Percentiles rank a stretch among this genome's conserved stretches.
Evolutionary conservation across 176 grass and related monocot species (phyloP).

Genomic region (Canna indica): DNA sequence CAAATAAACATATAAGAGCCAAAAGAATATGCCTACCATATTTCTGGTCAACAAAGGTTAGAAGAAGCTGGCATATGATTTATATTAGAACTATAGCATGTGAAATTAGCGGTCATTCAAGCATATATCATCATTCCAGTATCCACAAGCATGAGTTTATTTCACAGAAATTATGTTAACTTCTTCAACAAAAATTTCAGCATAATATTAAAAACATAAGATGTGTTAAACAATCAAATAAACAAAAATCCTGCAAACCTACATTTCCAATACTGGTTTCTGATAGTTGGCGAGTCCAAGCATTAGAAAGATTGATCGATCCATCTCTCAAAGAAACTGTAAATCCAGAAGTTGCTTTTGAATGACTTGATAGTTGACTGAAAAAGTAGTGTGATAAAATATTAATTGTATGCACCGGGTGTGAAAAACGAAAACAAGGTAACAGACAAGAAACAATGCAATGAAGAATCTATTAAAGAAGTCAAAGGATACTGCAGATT

Average conservation of each 20-base stretch:
- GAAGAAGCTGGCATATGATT: not conserved
- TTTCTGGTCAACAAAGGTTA: not conserved
- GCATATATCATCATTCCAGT: not conserved
- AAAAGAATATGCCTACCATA: not conserved
- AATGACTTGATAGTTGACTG: constrained; percentile 88
- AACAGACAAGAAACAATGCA: constrained; percentile 13
- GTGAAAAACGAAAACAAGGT: not conserved
- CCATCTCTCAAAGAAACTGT: constrained; percentile 78
- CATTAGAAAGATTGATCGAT: constrained; percentile 84
- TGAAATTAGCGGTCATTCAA: not conserved
- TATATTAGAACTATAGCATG: not conserved
- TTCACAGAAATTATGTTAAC: not conserved
- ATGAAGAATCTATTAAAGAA: constrained; percentile 17
- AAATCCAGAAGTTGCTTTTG: constrained; percentile 75
- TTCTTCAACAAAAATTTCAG: not conserved
- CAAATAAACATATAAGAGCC: not conserved
- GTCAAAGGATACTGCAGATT: not conserved
- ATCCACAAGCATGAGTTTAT: not conserved
- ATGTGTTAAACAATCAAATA: not conserved
- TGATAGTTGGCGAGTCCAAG: constrained; percentile 86
- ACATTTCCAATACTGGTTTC: constrained; percentile 78
- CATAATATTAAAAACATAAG: not conserved
- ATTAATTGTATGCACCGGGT: not conserved
- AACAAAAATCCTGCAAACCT: constrained; percentile 14
- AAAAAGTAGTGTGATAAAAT: constrained; percentile 11